Percentiles rank a stretch among this genome's conserved stretches.
Evolutionary conservation across 768 basidiomycete genomes (phyloP).

Genomic region (Strobilomyces confusus): DNA sequence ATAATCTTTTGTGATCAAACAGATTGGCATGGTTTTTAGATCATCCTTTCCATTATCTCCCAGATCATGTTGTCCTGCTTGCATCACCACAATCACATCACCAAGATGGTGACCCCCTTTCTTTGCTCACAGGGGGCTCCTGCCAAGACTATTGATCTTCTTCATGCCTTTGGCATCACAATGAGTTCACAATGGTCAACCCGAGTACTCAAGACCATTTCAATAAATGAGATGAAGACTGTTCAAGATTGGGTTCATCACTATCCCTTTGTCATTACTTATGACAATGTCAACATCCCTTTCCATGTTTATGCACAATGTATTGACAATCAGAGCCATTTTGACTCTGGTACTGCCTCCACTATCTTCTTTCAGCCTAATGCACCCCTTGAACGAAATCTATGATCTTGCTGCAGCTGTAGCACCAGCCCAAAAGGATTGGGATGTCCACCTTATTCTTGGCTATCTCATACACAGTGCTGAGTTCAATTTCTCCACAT

Average conservation of each 20-base stretch:
- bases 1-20: background rate
- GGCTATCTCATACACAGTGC: conserved; percentile 24
- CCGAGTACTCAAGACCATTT: background rate
- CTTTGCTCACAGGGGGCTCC: background rate
- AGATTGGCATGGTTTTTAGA: background rate
- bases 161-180: background rate
- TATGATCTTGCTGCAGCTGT: conserved; percentile 4
- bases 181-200: background rate
- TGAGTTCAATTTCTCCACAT: conserved; percentile 30
- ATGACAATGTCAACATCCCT: conserved; percentile 19
- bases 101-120: background rate
- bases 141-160: background rate
- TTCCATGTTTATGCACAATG: conserved; percentile 37
- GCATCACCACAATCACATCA: background rate
- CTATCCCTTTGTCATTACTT: background rate
- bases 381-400: conserved; percentile 23
- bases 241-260: background rate
- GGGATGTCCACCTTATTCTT: conserved; percentile 20
- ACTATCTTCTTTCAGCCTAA: conserved; percentile 31
- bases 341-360: conserved; percentile 35
- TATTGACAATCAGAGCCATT: conserved; percentile 33
- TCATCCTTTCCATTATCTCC: background rate
- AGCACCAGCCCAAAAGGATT: fast-evolving
- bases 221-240: background rate
- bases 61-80: background rate